A percentile compares a stretch with the other conserved stretches of the same genome.
phyloP scores from a whole-genome alignment of 345 rosid species.

The Boechera divaricarpa region DNA sequence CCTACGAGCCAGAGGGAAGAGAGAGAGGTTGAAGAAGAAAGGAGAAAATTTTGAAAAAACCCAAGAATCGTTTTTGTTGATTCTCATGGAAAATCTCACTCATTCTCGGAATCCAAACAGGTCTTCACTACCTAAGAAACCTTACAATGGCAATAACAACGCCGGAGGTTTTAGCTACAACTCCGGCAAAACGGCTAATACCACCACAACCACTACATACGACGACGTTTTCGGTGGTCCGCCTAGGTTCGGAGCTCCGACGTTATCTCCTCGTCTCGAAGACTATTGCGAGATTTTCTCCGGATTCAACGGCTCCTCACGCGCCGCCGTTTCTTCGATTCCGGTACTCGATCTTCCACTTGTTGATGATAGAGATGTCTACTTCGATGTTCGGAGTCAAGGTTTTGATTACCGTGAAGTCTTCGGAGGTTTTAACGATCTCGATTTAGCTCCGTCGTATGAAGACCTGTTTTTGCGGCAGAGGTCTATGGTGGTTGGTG shows the following conservation, averaged over 20 bases:
- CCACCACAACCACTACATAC: conserved; percentile 50
- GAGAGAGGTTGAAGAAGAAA: conserved; percentile 30
- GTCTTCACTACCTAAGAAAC: conserved; percentile 42
- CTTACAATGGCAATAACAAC: conserved; percentile 40
- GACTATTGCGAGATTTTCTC: conserved; percentile 88
- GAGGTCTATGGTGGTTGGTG: conserved; percentile 50
- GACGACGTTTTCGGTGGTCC: conserved; percentile 86
- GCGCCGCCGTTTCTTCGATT: conserved; percentile 68
- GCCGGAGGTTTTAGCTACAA: conserved; percentile 28
- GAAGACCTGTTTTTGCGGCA: conserved; percentile 62
- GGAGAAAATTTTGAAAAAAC: conserved; percentile 35
- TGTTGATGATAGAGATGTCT: conserved; percentile 52
- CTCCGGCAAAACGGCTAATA: conserved; percentile 31
- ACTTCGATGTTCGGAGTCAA: conserved; percentile 70
- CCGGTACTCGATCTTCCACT: conserved; percentile 91
- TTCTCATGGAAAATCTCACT: conserved; percentile 69
- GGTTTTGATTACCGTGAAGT: conserved; percentile 75
- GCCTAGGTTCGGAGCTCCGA: conserved; percentile 59
- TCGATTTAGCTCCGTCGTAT: conserved; percentile 66
- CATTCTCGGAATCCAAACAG: conserved; percentile 61
- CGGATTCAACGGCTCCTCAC: conserved; percentile 69
- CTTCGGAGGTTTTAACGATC: conserved; percentile 64
- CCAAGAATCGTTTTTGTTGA: conserved; percentile 25
- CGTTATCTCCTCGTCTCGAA: conserved; percentile 79
- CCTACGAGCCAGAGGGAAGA: not conserved